Evolutionary conservation across 2,329 filamentous ascomycete species (phyloP).

Genomic region (Pestalotiopsis sp.): DNA sequence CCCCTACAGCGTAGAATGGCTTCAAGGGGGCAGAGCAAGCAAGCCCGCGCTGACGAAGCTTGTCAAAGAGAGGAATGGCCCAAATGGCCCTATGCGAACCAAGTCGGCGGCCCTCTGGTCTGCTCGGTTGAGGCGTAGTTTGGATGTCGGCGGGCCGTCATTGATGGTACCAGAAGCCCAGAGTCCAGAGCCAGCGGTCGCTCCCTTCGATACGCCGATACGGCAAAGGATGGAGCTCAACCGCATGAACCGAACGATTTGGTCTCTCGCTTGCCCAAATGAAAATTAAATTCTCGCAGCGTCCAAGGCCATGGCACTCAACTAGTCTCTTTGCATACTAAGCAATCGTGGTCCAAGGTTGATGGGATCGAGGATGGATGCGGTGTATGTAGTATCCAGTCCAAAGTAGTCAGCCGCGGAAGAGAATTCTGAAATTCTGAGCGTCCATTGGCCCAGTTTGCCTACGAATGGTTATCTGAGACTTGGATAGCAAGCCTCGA

Average conservation of each 20-base stretch:
- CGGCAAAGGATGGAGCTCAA: background rate
- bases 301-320: background rate
- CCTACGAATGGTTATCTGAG: background rate
- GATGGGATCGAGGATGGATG: background rate
- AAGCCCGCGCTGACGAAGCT: background rate
- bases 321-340: background rate
- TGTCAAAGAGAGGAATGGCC: constrained; percentile 1
- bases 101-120: constrained; percentile 1
- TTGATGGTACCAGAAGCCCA: background rate
- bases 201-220: background rate
- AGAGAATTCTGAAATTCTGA: background rate
- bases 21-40: constrained; percentile 2
- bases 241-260: background rate
- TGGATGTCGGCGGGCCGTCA: constrained; percentile 3
- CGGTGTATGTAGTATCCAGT: background rate
- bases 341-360: background rate
- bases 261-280: background rate
- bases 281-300: background rate
- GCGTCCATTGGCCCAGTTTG: background rate
- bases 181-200: background rate
- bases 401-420: background rate
- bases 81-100: background rate
- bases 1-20: background rate
- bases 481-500: background rate
- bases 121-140: constrained; percentile 4